Evolutionary conservation across 78 protist species (phyloP).

Genomic region (Dictyostelium firmibasis): DNA sequence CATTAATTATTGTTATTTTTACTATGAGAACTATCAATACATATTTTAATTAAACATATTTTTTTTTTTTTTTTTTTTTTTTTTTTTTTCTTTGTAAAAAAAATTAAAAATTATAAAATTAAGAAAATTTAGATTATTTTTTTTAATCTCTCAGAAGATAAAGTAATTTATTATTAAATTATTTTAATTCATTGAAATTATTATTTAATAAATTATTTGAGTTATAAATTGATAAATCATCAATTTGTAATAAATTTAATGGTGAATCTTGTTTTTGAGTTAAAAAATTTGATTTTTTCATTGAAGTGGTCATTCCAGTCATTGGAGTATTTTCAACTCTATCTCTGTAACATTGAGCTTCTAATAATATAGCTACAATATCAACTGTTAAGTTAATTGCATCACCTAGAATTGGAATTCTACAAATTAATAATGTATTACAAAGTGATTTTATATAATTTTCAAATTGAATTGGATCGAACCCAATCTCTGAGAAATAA

Average conservation of each 20-base stretch:
- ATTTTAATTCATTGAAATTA: background rate
- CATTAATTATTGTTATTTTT: background rate
- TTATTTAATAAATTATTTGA: background rate
- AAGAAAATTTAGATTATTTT: no score
- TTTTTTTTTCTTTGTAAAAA: no score
- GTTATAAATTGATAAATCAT: no score
- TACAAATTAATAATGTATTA: background rate
- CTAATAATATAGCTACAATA: background rate
- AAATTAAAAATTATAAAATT: no score
- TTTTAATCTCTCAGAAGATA: no score
- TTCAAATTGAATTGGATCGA: background rate
- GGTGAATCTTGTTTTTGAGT: background rate
- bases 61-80: no score
- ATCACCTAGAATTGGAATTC: background rate
- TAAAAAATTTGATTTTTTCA: background rate
- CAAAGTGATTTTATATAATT: background rate
- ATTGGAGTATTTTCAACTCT: background rate
- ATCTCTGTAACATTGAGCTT: slow-evolving; percentile 8
- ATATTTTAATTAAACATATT: no score
- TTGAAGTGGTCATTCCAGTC: background rate
- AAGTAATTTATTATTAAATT: no score
- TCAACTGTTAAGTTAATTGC: background rate
- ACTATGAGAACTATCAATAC: background rate
- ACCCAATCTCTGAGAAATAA: background rate
- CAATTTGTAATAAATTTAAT: background rate